Evolutionary conservation across 257 asterid species (phyloP).

Genomic region (Plantago elongata): DNA sequence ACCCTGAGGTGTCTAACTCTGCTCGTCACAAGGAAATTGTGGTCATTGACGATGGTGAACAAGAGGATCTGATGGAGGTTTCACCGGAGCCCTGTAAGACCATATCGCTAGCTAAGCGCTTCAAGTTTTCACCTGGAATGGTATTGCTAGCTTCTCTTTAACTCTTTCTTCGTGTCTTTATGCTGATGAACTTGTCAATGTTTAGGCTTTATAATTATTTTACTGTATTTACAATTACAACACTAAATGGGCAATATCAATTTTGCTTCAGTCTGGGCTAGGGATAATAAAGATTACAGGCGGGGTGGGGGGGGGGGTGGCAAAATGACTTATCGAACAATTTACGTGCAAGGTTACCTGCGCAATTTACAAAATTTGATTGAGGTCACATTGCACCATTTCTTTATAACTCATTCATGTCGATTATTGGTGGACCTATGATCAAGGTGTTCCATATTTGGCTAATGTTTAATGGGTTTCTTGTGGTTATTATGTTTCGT

Average conservation of each 20-base stretch:
- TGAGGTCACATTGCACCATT: too few species aligned
- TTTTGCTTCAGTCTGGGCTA: too few species aligned
- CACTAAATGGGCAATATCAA: neutral
- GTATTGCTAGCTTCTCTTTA: conserved; percentile 29
- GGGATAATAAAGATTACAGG: too few species aligned
- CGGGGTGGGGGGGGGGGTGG: too few species aligned
- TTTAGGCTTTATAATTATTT: neutral
- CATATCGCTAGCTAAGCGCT: conserved; percentile 44
- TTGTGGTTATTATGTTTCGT: too few species aligned
- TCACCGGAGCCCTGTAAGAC: conserved; percentile 71
- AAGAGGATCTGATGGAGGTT: conserved; percentile 46
- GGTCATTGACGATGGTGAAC: conserved; percentile 30
- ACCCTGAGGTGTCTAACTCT: conserved; percentile 22
- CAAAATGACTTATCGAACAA: too few species aligned
- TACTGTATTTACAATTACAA: neutral
- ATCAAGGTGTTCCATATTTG: too few species aligned
- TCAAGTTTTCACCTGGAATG: conserved; percentile 98
- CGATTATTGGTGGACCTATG: too few species aligned
- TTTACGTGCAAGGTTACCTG: too few species aligned
- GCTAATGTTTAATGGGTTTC: too few species aligned
- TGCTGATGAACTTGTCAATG: neutral
- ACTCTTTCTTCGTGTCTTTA: neutral
- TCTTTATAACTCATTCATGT: too few species aligned
- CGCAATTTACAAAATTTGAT: too few species aligned
- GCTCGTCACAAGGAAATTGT: conserved; percentile 23